These are phyloP conservation scores for Coemansia sp. DNA, from an alignment of 192 early-diverging fungal genomes.

Conservation along the genomic window DNA sequence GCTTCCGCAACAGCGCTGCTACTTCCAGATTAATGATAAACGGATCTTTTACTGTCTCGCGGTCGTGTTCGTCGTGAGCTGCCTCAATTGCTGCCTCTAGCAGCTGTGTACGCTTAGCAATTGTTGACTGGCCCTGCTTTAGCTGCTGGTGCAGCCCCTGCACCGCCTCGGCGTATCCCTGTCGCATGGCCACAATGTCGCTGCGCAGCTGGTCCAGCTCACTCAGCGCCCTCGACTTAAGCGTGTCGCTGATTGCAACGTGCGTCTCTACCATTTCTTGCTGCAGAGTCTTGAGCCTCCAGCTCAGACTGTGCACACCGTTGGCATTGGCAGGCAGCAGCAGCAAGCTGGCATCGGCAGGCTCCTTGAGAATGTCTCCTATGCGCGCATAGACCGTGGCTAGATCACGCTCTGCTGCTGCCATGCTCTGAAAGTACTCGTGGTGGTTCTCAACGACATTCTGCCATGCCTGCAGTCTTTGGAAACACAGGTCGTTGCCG, in stretches of 20 bases:
- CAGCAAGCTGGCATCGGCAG: constrained; percentile 28
- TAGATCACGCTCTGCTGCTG: constrained; percentile 47
- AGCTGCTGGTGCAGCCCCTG: constrained; percentile 19
- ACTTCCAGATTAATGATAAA: constrained; percentile 49
- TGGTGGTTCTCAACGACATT: constrained; percentile 37
- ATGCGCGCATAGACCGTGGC: constrained; percentile 51
- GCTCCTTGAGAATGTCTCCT: constrained; percentile 46
- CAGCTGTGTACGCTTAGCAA: constrained; percentile 14
- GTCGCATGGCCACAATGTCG: constrained; percentile 9
- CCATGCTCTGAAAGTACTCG: constrained; percentile 50
- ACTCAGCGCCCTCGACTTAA: constrained; percentile 17
- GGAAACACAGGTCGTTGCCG: constrained; percentile 36
- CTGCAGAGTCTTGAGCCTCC: constrained; percentile 40
- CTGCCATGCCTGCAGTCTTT: constrained; percentile 44
- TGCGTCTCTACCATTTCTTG: constrained; percentile 48
- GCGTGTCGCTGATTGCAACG: constrained; percentile 35
- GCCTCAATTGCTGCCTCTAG: constrained; percentile 23
- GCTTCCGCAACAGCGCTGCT: constrained; percentile 45
- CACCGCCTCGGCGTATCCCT: constrained; percentile 21
- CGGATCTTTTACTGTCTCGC: constrained; percentile 38
- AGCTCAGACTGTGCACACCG: constrained; percentile 27
- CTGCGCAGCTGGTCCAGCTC: constrained; percentile 16
- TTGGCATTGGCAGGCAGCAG: constrained; percentile 19
- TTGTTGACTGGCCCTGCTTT: constrained; percentile 16
- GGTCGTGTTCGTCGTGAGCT: background rate